phyloP scores from a whole-genome alignment of 2,329 filamentous ascomycete genomes.

The Pseudocercospora fijiensis region DNA sequence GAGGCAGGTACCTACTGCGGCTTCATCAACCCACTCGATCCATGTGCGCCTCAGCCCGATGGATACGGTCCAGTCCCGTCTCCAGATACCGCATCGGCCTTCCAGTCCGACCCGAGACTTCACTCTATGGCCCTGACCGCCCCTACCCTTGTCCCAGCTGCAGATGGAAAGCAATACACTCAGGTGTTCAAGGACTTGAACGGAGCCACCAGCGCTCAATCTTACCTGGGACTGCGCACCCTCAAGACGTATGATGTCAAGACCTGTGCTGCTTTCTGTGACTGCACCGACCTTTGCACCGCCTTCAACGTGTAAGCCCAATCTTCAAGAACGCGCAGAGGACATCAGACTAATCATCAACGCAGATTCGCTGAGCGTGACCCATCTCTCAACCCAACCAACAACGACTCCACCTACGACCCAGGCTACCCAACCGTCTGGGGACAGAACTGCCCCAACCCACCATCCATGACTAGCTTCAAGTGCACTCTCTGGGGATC shows the following conservation, averaged over 20 bases:
- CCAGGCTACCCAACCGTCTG: constrained; percentile 26
- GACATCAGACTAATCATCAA: background rate
- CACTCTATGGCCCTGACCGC: constrained; percentile 25
- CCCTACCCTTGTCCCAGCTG: constrained; percentile 25
- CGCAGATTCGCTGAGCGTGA: constrained; percentile 38
- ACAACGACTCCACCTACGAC: constrained; percentile 30
- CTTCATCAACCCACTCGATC: constrained; percentile 42
- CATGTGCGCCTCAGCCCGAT: constrained; percentile 42
- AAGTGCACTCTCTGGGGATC: constrained; percentile 44
- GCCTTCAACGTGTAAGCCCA: constrained; percentile 36
- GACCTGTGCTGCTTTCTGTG: constrained; percentile 36
- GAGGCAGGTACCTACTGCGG: constrained; percentile 41
- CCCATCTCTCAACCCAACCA: constrained; percentile 36
- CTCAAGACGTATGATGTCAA: constrained; percentile 35
- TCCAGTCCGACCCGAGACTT: constrained; percentile 24
- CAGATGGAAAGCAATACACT: constrained; percentile 29
- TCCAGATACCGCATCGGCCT: constrained; percentile 31
- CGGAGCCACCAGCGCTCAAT: constrained; percentile 33
- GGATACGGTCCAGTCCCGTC: constrained; percentile 37
- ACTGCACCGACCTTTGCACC: constrained; percentile 36
- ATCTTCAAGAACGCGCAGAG: background rate
- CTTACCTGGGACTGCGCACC: constrained; percentile 37
- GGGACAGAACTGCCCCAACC: constrained; percentile 38
- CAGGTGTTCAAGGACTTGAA: constrained; percentile 37
- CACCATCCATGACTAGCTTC: constrained; percentile 41